phyloP scores from a whole-genome alignment of 331 rosid species.

The Phaseolus coccineus region DNA sequence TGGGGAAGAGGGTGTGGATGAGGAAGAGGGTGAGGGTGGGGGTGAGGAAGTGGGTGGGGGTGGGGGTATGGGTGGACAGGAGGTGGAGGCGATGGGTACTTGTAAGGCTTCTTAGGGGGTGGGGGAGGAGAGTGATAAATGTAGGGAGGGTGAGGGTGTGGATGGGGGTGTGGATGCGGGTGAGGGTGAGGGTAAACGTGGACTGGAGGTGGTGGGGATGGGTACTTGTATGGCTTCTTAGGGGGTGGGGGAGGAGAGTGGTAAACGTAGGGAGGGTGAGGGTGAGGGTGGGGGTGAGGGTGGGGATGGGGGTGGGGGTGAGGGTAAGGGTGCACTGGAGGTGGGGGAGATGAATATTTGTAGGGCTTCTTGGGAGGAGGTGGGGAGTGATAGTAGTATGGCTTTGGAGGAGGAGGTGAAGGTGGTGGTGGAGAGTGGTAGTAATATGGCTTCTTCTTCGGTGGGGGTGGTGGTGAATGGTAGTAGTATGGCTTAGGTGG shows the following conservation, averaged over 20 bases:
- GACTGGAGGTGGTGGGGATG: neutral
- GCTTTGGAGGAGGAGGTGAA: neutral
- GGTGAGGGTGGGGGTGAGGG: neutral
- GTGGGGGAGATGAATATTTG: neutral
- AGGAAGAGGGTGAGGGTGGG: neutral
- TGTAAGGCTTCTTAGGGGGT: conserved; percentile 4
- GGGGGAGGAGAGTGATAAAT: neutral
- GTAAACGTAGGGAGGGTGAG: neutral
- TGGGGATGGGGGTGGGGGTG: neutral
- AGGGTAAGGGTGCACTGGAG: neutral
- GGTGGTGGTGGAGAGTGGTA: conserved; percentile 41
- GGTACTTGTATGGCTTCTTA: conserved; percentile 7
- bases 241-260: conserved; percentile 48
- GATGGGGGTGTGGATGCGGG: neutral
- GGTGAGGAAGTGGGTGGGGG: too few relatives aligned
- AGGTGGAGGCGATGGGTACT: conserved; percentile 34
- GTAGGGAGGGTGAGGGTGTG: neutral
- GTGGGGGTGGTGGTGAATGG: conserved; percentile 23
- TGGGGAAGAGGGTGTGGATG: too few relatives aligned
- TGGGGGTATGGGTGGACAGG: conserved; percentile 1
- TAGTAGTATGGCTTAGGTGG: neutral
- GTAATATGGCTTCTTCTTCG: neutral
- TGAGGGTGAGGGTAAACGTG: neutral
- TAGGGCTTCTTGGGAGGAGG: conserved; percentile 22
- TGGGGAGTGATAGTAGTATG: conserved; percentile 25